Evolutionary conservation across 2,329 filamentous ascomycete species (phyloP), one percentile per base, ranked within the genome.

Genomic region (Hymenoscyphus albidus): DNA sequence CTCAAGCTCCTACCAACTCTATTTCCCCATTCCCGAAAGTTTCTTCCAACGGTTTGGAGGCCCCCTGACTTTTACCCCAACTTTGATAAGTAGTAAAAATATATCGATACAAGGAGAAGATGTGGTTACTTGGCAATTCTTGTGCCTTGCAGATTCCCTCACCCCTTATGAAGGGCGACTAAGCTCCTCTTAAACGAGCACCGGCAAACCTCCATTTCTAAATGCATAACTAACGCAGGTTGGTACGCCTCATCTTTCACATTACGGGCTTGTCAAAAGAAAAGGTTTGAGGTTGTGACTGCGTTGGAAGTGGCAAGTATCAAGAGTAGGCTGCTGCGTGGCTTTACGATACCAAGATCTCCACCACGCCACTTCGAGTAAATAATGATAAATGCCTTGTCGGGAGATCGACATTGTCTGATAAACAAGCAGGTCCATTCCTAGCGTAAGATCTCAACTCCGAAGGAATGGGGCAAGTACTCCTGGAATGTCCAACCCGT

Each of bases 131-230:
- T 39, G 42, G 35, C 14, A 16, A n/a, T 16, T 56, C 62, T 59
- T 60, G 62, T 64, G 40, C 68, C 70, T 73, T 73, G 66, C 68
- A 71, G 69, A 68, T 59, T 58, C 58, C 40, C 63, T 51, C 59
- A 67, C 56, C 69, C 69, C 70, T 69, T 70, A 58, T 56, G 48
- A 63, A 71, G 69, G 68, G 68, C 61, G 66, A 62, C 10, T 48
- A 59, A 58, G 54, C 42, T 55, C 39, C 58, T 68, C 51, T 69
- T 71, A 68, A 71, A 44, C 35, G 55, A 62, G 13, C 9, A 39
- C 16, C 48, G 39, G 2, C 35, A 31, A 51, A 39, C 42, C 16
- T 38, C 18, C 40, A 39, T 44, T 40, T 54, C 59, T 48, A 64
- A 66, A 55, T 64, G 58, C 61, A 68, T 51, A 66, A 70, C 54